Evolutionary conservation across 2,329 filamentous ascomycete genomes (phyloP).

Genomic region (Exserohilum rostratum): DNA sequence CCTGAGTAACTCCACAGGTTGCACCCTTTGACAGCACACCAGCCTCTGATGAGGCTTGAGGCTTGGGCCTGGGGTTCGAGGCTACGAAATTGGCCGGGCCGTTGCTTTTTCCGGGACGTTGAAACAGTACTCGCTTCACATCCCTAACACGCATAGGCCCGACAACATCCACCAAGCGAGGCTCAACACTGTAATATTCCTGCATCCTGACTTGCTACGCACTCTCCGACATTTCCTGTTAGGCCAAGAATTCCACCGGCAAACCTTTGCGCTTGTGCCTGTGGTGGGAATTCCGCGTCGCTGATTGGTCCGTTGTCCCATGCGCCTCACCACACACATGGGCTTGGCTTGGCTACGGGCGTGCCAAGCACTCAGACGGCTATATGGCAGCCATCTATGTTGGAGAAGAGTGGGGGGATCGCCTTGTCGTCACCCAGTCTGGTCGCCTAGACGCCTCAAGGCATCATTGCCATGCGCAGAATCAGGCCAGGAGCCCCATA

Average conservation of each 20-base stretch:
- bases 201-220: slow-evolving; percentile 24
- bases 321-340: slow-evolving; percentile 2
- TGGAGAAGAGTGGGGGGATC: slow-evolving; percentile 20
- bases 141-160: slow-evolving; percentile 15
- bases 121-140: slow-evolving; percentile 29
- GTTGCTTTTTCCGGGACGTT: slow-evolving; percentile 13
- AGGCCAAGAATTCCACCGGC: slow-evolving; percentile 24
- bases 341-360: slow-evolving; percentile 5
- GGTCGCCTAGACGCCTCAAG: slow-evolving; percentile 17
- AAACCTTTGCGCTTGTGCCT: slow-evolving; percentile 4
- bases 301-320: slow-evolving; percentile 17
- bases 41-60: slow-evolving; percentile 3
- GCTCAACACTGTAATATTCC: slow-evolving; percentile 18
- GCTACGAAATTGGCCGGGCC: slow-evolving; percentile 3
- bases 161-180: slow-evolving; percentile 2
- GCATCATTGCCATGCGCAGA: slow-evolving; percentile 12
- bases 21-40: slow-evolving; percentile 4
- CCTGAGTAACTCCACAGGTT: not conserved
- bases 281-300: not conserved
- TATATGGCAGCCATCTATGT: slow-evolving; percentile 17
- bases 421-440: slow-evolving; percentile 13
- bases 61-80: slow-evolving; percentile 13
- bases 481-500: slow-evolving; percentile 6
- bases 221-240: slow-evolving; percentile 25
- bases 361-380: slow-evolving; percentile 10